Base-by-base conservation (phyloP, 2,329 filamentous ascomycete species). In the Colletotrichum sidae region DNA sequence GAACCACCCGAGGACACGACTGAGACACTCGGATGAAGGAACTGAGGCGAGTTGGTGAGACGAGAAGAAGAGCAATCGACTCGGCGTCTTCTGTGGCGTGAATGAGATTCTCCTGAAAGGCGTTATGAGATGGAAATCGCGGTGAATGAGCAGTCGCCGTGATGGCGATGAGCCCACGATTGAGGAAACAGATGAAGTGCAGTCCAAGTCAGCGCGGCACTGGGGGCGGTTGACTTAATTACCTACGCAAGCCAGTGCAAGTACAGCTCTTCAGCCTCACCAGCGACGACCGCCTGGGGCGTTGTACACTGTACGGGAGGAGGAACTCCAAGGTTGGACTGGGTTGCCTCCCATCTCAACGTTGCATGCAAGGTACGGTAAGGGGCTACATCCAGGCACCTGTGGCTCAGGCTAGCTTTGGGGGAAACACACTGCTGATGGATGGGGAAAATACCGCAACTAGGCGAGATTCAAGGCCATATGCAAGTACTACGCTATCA, bases 151-250 rank as follows among this genome's bases (percentile, higher is more conserved):
- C 60, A 34, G 56, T 69, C 65, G 67, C 65, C 67, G 57, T 57
- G 65, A 60, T 61, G 65, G 56, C 65, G 67, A 68, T 61, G 65
- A 64, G 59, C 60, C 60, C 64, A 67, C 64, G 55, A 58, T 25
- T 57, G 63, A 66, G 63, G 49, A 66, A 63, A 46, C 60, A 54
- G 64, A 64, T 65, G 60, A 67, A 34, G 55, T 58, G 60, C 44
- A 60, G 60, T 58, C 12, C 34, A 55, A 59, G 44, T 51, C 44
- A 67, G 54, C 60, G n/a, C 47, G 15, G 42, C 42, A 52, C 65
- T 50, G 64, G 64, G 60, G 60, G 60, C 64, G 50, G 60, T 65
- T 67, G 63, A 59, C 62, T 65, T 67, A 67, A 64, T 67, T 67
- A 67, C 54, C 25, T 25, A 25, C 4, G 25, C 25, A 25, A 25